Conservation (phyloP, 2,329 filamentous ascomycete genomes). For the Pseudogymnoascus sp. region DNA sequence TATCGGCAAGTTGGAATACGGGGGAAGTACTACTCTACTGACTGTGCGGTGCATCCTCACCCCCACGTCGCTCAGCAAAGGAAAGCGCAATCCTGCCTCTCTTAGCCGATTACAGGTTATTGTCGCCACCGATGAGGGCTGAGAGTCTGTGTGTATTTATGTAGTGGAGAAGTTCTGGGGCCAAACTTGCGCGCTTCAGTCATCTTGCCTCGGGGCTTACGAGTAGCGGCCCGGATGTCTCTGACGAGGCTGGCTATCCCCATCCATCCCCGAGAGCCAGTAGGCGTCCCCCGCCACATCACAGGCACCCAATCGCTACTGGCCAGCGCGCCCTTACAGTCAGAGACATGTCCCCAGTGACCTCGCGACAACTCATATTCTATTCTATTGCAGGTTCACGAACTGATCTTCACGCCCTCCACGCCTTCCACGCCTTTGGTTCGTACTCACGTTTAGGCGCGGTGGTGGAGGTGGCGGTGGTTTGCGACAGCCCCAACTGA, state of each 20-base stretch:
- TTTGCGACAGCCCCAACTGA: constrained; percentile 3
- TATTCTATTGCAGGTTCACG: not conserved
- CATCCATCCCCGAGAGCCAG: constrained; percentile 1
- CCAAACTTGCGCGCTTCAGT: not conserved
- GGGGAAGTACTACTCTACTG: not conserved
- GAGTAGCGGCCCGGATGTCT: not conserved
- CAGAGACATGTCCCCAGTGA: not conserved
- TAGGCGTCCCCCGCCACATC: not conserved
- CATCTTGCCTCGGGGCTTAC: constrained; percentile 2
- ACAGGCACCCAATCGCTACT: constrained; percentile 6
- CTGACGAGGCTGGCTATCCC: not conserved
- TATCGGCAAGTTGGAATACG: not conserved
- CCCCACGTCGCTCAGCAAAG: not conserved
- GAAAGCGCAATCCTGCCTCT: not conserved
- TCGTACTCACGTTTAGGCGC: not conserved
- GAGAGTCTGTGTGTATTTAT: not conserved
- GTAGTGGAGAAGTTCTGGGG: not conserved
- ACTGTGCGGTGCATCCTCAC: not conserved
- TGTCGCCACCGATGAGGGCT: not conserved
- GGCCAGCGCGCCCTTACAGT: not conserved
- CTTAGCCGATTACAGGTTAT: not conserved
- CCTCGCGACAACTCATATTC: not conserved
- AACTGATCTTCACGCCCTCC: not conserved
- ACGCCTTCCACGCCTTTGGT: not conserved
- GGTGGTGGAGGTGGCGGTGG: constrained; percentile 4